phyloP scores from a whole-genome alignment of 768 basidiomycete species.

The Paxillus involutus region DNA sequence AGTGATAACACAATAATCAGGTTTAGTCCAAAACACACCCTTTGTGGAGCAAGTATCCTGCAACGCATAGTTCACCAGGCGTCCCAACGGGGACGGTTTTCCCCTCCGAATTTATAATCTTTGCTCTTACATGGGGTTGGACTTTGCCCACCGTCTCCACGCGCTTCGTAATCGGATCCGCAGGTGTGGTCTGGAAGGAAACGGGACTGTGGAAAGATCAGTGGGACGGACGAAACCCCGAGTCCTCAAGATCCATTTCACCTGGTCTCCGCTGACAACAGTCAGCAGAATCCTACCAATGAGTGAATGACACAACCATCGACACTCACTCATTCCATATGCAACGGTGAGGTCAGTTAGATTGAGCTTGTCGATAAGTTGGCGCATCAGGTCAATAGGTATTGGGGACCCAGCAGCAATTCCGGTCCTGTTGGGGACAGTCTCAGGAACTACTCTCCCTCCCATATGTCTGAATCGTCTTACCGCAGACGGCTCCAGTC shows the following conservation, averaged over 20 bases:
- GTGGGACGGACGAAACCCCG: background rate
- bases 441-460: background rate
- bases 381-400: slow-evolving; percentile 78
- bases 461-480: slow-evolving; percentile 2
- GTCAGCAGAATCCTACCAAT: slow-evolving; percentile 3
- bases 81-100: slow-evolving; percentile 67
- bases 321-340: slow-evolving; percentile 81
- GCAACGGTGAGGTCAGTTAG: slow-evolving; percentile 71
- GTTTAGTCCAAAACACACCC: slow-evolving; percentile 42
- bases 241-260: slow-evolving; percentile 15
- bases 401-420: slow-evolving; percentile 80
- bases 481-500: slow-evolving; percentile 60
- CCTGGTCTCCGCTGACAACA: slow-evolving; percentile 67
- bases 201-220: slow-evolving; percentile 56
- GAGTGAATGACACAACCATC: background rate
- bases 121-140: slow-evolving; percentile 77
- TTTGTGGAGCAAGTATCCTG: slow-evolving; percentile 80
- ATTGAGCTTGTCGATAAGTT: slow-evolving; percentile 65
- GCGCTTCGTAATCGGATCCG: slow-evolving; percentile 69
- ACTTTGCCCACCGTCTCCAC: slow-evolving; percentile 81
- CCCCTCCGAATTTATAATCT: slow-evolving; percentile 58
- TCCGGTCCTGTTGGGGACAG: slow-evolving; percentile 55
- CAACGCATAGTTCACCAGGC: slow-evolving; percentile 71
- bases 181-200: slow-evolving; percentile 75
- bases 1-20: background rate